Conservation (phyloP, 306 rosid species). For the Cucumis cinereus region DNA sequence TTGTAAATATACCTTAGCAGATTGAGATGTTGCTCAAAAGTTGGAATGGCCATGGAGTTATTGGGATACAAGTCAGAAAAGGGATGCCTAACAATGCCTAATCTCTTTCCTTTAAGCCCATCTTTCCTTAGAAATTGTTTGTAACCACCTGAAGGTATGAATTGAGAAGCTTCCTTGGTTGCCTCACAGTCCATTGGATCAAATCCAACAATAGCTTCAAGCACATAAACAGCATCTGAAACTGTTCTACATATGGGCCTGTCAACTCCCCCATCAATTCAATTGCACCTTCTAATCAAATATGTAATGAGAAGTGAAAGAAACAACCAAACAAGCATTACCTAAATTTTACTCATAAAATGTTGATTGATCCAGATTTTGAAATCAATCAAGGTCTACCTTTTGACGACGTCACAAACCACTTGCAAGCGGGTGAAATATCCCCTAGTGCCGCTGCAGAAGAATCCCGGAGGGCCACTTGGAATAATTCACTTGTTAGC, state of each 20-base stretch:
- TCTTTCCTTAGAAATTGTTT: constrained; percentile 37
- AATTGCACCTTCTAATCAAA: no score
- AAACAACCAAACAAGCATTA: no score
- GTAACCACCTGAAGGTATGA: constrained; percentile 43
- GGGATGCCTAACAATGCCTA: constrained; percentile 52
- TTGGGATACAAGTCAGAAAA: constrained; percentile 17
- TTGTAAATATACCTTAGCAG: constrained; percentile 30
- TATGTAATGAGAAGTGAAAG: no score
- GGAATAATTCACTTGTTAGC: no score
- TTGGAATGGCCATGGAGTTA: constrained; percentile 25
- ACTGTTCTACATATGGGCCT: constrained; percentile 72
- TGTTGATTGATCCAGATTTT: no score
- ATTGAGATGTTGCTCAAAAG: constrained; percentile 28
- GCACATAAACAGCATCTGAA: constrained; percentile 60
- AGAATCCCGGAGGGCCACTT: no score
- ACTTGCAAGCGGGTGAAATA: no score
- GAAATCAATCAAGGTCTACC: no score
- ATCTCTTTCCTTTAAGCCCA: constrained; percentile 54
- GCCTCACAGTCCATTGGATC: constrained; percentile 44
- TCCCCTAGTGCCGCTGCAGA: no score
- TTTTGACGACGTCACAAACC: no score
- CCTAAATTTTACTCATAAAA: no score
- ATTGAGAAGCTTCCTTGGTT: constrained; percentile 28
- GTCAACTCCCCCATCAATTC: background rate
- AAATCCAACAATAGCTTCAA: constrained; percentile 54